Conservation (phyloP, 2,329 filamentous ascomycete genomes). For the Phaeosphaeriaceae sp. region DNA sequence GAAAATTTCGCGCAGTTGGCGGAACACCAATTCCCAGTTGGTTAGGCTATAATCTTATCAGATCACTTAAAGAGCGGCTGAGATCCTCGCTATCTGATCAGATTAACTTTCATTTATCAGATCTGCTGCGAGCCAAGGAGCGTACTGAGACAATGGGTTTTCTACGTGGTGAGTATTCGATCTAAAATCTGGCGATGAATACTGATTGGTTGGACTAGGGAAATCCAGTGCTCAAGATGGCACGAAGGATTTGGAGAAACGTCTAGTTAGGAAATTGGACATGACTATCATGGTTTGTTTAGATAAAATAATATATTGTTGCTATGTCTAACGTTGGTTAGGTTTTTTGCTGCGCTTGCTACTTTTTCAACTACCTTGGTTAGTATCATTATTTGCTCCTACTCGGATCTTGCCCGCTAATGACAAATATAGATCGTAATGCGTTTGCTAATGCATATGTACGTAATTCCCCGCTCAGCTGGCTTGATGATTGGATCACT, state of each 20-base stretch:
- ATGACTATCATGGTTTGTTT: constrained; percentile 11
- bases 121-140: not conserved
- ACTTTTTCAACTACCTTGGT: constrained; percentile 40
- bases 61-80: not conserved
- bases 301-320: not conserved
- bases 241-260: not conserved
- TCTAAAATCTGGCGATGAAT: not conserved
- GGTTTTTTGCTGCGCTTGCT: constrained; percentile 31
- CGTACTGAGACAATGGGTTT: not conserved
- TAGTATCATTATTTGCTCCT: not conserved
- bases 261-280: not conserved
- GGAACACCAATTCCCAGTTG: not conserved
- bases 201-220: not conserved
- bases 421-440: constrained; percentile 16
- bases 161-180: not conserved
- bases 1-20: not conserved
- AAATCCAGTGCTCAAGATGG: not conserved
- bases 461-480: not conserved
- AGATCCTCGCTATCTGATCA: not conserved
- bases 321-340: not conserved
- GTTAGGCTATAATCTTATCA: not conserved
- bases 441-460: constrained; percentile 35
- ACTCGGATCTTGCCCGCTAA: not conserved
- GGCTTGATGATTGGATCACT: not conserved
- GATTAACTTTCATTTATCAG: not conserved